A percentile compares a stretch with the other conserved stretches of the same genome.
Evolutionary conservation across 495 filamentous ascomycete species (phyloP).

Genomic region (Xylaria grammica): DNA sequence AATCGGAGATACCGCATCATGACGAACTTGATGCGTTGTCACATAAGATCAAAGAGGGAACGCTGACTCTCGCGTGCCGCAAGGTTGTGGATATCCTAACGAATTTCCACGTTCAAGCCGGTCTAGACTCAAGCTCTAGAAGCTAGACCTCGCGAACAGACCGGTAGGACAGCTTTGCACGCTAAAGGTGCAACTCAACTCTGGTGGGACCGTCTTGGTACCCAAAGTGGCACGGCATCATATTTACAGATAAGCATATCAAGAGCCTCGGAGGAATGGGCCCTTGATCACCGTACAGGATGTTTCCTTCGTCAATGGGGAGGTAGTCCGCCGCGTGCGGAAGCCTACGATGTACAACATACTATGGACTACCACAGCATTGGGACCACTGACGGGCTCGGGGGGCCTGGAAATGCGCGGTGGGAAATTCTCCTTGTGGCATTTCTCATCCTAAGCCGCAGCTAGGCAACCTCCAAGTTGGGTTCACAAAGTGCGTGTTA

Average conservation of each 20-base stretch:
- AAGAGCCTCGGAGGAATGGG: conserved; percentile 24
- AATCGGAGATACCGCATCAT: neutral
- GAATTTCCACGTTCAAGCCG: neutral
- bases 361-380: conserved; percentile 34
- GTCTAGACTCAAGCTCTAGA: conserved; percentile 9
- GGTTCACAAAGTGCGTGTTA: conserved; percentile 17
- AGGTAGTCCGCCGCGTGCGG: conserved; percentile 25
- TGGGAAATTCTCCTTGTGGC: conserved; percentile 19
- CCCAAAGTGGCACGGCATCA: conserved; percentile 37
- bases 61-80: conserved; percentile 1
- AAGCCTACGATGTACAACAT: conserved; percentile 30
- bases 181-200: neutral
- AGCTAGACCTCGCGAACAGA: neutral
- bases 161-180: neutral
- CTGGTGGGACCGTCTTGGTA: conserved; percentile 29
- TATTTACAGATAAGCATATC: conserved; percentile 10
- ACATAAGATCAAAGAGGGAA: neutral
- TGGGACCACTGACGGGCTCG: conserved; percentile 31
- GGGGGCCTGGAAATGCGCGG: conserved; percentile 21
- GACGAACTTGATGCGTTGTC: neutral
- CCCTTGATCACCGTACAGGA: conserved; percentile 17
- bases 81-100: neutral
- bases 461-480: conserved; percentile 12
- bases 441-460: neutral
- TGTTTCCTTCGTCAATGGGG: conserved; percentile 16